phyloP scores from a whole-genome alignment of 306 rosid species.

The Coriaria nepalensis region DNA sequence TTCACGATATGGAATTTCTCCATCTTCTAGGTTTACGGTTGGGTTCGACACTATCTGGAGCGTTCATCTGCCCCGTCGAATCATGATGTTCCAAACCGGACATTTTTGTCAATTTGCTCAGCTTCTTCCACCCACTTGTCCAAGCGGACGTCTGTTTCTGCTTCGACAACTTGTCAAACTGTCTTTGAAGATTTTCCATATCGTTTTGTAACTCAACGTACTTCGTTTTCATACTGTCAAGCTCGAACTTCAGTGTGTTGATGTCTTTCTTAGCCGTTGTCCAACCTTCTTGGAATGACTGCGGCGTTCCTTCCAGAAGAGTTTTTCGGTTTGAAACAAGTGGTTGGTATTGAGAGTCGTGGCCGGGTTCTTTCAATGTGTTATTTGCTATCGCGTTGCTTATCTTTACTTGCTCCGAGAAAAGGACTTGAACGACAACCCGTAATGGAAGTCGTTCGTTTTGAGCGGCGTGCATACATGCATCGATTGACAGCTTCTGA shows the following conservation, averaged over 20 bases:
- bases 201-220: constrained; percentile 75
- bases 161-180: constrained; percentile 71
- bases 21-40: constrained; percentile 67
- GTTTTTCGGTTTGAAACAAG: constrained; percentile 58
- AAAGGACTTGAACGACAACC: constrained; percentile 90
- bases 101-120: constrained; percentile 69
- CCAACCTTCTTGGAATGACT: constrained; percentile 99
- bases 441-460: constrained; percentile 93
- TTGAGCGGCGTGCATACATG: constrained; percentile 96
- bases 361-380: constrained; percentile 51
- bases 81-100: constrained; percentile 38
- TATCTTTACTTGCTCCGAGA: constrained; percentile 86
- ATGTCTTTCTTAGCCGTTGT: constrained; percentile 78
- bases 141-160: constrained; percentile 78
- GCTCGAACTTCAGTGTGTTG: constrained; percentile 85
- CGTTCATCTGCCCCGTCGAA: constrained; percentile 21
- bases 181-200: constrained; percentile 77
- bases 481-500: constrained; percentile 93
- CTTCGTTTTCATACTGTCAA: constrained; percentile 72
- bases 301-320: constrained; percentile 83
- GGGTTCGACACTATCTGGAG: constrained; percentile 28
- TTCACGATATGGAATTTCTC: constrained; percentile 86
- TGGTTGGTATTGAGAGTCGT: constrained; percentile 50
- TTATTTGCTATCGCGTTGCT: constrained; percentile 61
- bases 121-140: constrained; percentile 96